Percentiles rank a stretch among this genome's conserved stretches.
These are phyloP conservation scores for Polygonum aviculare DNA, from an alignment of 148 eudicot species.

Conservation along the genomic window DNA sequence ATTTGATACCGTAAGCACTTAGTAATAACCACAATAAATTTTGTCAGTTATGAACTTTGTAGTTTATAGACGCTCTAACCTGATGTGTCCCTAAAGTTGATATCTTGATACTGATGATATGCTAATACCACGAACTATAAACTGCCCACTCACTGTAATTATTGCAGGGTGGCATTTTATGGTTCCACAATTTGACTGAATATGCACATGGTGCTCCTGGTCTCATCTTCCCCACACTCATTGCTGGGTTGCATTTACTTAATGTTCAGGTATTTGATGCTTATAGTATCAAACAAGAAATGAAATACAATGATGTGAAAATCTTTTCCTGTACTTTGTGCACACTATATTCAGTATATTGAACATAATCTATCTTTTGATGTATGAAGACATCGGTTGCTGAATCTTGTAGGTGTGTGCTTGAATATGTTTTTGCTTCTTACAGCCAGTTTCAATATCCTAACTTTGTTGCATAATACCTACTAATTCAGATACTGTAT, in stretches of 20 bases:
- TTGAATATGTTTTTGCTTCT: too few species aligned
- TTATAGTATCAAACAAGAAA: neutral
- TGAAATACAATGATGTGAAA: neutral
- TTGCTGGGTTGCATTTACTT: constrained; percentile 70
- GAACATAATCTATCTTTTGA: neutral
- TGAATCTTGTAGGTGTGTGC: neutral
- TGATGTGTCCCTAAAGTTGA: neutral
- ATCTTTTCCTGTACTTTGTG: neutral
- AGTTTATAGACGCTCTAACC: neutral
- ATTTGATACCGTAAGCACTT: constrained; percentile 69
- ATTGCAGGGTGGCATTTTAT: constrained; percentile 76
- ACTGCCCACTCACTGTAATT: neutral
- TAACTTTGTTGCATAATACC: neutral
- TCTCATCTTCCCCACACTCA: constrained; percentile 48
- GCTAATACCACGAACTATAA: neutral
- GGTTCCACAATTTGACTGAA: constrained; percentile 88
- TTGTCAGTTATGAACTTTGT: neutral
- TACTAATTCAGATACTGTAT: neutral
- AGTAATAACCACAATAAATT: neutral
- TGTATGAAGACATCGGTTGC: neutral
- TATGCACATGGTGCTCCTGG: constrained; percentile 59
- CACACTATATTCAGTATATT: too few species aligned
- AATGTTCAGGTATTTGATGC: constrained; percentile 54
- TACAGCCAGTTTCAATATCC: neutral
- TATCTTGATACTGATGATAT: neutral